Conservation (phyloP, 73 alveolate species). For the Symbiodinium natans region DNA sequence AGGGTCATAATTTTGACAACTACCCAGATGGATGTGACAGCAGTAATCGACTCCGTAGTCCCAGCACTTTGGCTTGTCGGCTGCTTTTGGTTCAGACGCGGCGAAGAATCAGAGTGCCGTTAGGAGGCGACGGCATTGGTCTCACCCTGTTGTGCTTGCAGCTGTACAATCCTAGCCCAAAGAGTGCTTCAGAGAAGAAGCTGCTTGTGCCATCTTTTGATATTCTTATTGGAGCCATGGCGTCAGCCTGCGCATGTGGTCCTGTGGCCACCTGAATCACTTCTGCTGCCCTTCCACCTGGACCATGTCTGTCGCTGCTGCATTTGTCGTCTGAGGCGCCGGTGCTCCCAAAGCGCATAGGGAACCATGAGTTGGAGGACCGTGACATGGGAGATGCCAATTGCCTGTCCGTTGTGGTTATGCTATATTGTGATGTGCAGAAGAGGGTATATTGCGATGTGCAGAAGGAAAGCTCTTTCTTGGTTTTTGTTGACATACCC, state of each 20-base stretch:
- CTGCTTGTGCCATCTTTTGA: background rate
- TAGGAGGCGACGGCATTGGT: background rate
- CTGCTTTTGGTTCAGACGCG: background rate
- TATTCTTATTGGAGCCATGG: conserved; percentile 6
- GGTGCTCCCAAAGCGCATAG: conserved; percentile 80
- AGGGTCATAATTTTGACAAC: too few relatives aligned
- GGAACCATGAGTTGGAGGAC: conserved; percentile 53
- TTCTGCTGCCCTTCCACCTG: background rate
- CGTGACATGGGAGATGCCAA: background rate
- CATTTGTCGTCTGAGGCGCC: conserved; percentile 72
- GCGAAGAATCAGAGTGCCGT: conserved; percentile 6
- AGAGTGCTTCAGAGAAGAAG: background rate
- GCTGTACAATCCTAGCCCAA: background rate
- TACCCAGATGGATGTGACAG: too few relatives aligned
- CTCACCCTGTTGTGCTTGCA: background rate
- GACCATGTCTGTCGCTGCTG: too few relatives aligned
- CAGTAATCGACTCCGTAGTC: too few relatives aligned
- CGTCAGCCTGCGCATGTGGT: background rate
- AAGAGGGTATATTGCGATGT: too few relatives aligned
- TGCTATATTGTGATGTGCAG: background rate
- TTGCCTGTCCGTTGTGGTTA: background rate
- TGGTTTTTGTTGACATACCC: too few relatives aligned
- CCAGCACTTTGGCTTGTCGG: too few relatives aligned
- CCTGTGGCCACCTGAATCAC: background rate
- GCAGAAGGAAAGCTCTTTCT: too few relatives aligned